Conservation (phyloP, 768 basidiomycete genomes). For the Lentinula lateritia region DNA sequence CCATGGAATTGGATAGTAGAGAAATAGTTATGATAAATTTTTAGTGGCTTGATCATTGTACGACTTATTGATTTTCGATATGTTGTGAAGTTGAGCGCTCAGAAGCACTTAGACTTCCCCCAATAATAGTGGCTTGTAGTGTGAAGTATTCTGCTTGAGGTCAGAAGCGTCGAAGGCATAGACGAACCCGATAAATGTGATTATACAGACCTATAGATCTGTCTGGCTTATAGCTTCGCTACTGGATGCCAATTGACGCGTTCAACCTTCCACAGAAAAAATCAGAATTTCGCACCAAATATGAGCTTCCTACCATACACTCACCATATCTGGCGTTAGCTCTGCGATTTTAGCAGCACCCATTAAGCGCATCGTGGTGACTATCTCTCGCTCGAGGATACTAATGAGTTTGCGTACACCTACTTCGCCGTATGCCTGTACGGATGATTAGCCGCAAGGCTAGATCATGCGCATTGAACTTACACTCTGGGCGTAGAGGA, state of each 20-base stretch:
- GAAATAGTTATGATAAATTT: no score
- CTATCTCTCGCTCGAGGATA: conserved; percentile 75
- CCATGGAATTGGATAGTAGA: no score
- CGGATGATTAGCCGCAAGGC: neutral
- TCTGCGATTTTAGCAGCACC: conserved; percentile 63
- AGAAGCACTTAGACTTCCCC: no score
- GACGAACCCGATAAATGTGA: neutral
- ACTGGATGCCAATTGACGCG: conserved; percentile 64
- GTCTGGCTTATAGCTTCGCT: neutral
- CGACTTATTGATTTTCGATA: no score
- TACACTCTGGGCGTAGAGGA: conserved; percentile 85
- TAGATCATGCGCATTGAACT: conserved; percentile 12
- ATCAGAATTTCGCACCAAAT: neutral
- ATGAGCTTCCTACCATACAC: neutral
- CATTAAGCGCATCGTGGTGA: conserved; percentile 69
- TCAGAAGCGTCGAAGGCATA: neutral
- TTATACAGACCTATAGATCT: no score
- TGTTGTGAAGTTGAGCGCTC: no score
- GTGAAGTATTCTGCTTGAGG: no score
- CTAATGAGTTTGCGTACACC: conserved; percentile 63
- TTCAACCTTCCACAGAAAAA: conserved; percentile 38
- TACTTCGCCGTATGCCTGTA: conserved; percentile 67
- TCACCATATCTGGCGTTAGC: conserved; percentile 70
- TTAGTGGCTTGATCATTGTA: no score
- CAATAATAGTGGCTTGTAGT: no score